These are phyloP conservation scores for Phaeotremella skinneri DNA, from an alignment of 768 basidiomycete species.

Conservation along the genomic window DNA sequence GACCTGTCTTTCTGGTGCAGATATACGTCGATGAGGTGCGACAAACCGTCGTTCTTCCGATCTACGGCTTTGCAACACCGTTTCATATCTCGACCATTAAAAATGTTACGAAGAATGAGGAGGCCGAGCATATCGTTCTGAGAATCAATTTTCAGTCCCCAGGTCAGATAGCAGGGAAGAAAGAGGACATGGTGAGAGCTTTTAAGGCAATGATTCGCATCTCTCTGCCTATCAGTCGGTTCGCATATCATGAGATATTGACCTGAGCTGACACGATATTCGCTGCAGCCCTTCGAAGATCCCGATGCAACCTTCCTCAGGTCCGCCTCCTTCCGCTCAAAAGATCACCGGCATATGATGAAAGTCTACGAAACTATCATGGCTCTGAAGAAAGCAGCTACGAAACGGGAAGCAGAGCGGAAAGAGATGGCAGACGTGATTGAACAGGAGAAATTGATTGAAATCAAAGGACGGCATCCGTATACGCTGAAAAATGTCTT, in stretches of 20 bases:
- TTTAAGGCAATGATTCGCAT: no score
- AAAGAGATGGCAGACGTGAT: constrained; percentile 98
- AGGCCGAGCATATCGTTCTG: constrained; percentile 88
- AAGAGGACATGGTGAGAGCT: constrained; percentile 82
- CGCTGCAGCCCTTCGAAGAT: constrained; percentile 65
- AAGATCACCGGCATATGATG: constrained; percentile 84
- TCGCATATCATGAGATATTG: no score
- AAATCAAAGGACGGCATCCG: constrained; percentile 77
- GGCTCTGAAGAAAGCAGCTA: constrained; percentile 91
- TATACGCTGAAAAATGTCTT: constrained; percentile 86
- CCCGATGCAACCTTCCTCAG: constrained; percentile 94
- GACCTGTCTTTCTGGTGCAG: constrained; percentile 53
- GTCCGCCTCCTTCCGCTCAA: constrained; percentile 87
- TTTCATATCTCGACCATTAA: constrained; percentile 99
- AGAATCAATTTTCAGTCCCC: constrained; percentile 99
- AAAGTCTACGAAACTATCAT: constrained; percentile 86
- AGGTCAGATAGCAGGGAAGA: constrained; percentile 94
- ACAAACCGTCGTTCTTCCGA: constrained; percentile 83
- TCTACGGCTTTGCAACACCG: constrained; percentile 92
- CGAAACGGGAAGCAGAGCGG: constrained; percentile 94
- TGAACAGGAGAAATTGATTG: constrained; percentile 84
- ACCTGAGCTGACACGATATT: background rate
- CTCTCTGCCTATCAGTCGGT: no score
- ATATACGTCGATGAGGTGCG: constrained; percentile 88
- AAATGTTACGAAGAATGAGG: constrained; percentile 95